phyloP scores from a whole-genome alignment of 345 rosid species.

The Populus tremula region DNA sequence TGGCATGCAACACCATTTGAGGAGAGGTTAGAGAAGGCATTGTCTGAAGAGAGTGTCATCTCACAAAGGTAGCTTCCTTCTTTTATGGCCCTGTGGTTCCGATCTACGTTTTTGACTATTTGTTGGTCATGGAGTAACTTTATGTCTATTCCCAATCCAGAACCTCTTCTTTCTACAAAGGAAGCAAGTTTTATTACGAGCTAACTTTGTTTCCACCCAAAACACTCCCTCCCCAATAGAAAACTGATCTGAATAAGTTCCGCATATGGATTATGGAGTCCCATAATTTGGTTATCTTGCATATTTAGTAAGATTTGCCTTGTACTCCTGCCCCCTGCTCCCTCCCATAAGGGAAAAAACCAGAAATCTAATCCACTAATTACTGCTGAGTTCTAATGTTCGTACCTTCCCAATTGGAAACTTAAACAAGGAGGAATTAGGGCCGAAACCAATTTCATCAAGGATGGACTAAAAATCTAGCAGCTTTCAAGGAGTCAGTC shows the following conservation, averaged over 20 bases:
- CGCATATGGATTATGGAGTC: neutral
- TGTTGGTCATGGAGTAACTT: neutral
- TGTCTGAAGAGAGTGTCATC: conserved; percentile 57
- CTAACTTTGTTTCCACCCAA: neutral
- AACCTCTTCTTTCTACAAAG: neutral
- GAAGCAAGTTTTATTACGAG: neutral
- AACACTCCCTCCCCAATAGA: neutral
- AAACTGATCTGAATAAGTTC: neutral
- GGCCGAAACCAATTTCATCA: neutral
- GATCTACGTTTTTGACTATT: neutral
- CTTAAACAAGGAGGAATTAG: neutral
- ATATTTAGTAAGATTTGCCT: neutral
- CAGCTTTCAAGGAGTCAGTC: neutral
- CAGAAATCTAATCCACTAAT: neutral
- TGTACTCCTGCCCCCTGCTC: neutral
- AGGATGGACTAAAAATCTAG: neutral
- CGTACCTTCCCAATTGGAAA: neutral
- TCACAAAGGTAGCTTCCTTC: conserved; percentile 45
- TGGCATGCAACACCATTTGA: conserved; percentile 99
- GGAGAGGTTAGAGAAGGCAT: conserved; percentile 93
- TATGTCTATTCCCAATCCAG: neutral
- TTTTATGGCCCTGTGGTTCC: neutral
- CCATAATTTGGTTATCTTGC: neutral
- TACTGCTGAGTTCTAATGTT: neutral
- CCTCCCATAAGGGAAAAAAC: no score